These are phyloP conservation scores for Ascoidea rubescens DNA, from an alignment of 805 yeast species.

Conservation along the genomic window DNA sequence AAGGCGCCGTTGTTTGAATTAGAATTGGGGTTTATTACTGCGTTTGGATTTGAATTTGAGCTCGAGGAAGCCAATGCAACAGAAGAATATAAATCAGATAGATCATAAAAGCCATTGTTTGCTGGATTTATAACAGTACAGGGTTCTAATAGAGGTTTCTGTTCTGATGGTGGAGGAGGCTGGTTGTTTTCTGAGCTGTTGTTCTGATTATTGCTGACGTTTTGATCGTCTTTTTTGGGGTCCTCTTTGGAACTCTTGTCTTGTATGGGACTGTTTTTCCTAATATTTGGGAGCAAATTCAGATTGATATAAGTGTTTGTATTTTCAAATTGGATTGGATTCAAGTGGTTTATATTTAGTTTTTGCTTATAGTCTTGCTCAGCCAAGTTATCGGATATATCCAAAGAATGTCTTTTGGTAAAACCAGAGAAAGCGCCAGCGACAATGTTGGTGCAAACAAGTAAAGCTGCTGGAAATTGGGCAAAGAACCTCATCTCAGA, in stretches of 20 bases:
- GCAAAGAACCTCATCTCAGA: no score
- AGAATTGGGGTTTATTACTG: background rate
- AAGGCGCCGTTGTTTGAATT: no score
- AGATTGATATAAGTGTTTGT: no score
- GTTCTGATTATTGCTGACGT: background rate
- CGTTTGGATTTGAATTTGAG: background rate
- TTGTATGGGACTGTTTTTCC: no score
- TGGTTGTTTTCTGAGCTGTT: background rate
- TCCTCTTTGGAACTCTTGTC: background rate
- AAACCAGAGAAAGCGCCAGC: no score
- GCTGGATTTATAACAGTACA: slow-evolving; percentile 30
- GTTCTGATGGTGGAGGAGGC: background rate
- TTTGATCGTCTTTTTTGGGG: background rate
- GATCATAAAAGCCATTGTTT: slow-evolving; percentile 24
- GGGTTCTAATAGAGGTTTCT: slow-evolving; percentile 11
- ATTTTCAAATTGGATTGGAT: background rate
- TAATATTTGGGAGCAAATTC: no score
- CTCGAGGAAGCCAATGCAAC: background rate
- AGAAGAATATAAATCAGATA: slow-evolving; percentile 13
- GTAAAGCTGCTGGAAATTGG: no score
- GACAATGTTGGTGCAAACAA: no score
- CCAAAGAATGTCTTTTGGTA: background rate
- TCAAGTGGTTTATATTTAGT: background rate
- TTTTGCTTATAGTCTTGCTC: background rate
- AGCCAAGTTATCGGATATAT: background rate